Evolutionary conservation across 306 rosid species (phyloP).

Genomic region (Geum urbanum): DNA sequence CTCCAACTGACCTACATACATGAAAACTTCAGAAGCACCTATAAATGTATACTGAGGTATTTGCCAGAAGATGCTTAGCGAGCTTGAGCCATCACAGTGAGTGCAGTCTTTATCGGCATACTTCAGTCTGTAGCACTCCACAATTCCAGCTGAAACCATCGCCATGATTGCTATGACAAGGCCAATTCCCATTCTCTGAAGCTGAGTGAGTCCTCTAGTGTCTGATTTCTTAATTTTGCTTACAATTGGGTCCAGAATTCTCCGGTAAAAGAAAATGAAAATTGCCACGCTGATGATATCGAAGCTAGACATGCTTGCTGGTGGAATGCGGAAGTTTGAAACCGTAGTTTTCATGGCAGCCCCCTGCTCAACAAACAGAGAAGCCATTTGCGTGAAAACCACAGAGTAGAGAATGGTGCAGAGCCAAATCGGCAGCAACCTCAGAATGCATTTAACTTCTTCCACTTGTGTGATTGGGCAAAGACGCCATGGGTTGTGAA

Average conservation of each 20-base stretch:
- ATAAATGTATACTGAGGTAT: constrained; percentile 86
- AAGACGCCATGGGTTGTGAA: constrained; percentile 63
- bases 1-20: constrained; percentile 96
- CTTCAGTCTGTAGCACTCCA: constrained; percentile 79
- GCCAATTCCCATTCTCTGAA: constrained; percentile 96
- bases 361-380: constrained; percentile 98
- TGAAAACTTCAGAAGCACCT: constrained; percentile 98
- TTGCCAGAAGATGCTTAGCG: constrained; percentile 95
- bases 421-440: constrained; percentile 97
- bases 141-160: constrained; percentile 93
- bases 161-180: constrained; percentile 89
- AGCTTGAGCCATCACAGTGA: constrained; percentile 66
- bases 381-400: constrained; percentile 98
- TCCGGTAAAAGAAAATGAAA: constrained; percentile 83
- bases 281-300: constrained; percentile 83
- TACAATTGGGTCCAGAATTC: constrained; percentile 76
- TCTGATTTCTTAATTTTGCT: constrained; percentile 60
- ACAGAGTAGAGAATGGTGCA: constrained; percentile 97
- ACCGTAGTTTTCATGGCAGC: constrained; percentile 86
- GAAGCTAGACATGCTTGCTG: constrained; percentile 99
- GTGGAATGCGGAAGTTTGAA: constrained; percentile 70
- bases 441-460: constrained; percentile 90
- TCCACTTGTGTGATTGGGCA: constrained; percentile 91
- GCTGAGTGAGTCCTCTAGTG: constrained; percentile 76
- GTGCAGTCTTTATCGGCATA: constrained; percentile 61